Base-by-base conservation (phyloP, 768 basidiomycete genomes). In the Tubosaeta sp. region DNA sequence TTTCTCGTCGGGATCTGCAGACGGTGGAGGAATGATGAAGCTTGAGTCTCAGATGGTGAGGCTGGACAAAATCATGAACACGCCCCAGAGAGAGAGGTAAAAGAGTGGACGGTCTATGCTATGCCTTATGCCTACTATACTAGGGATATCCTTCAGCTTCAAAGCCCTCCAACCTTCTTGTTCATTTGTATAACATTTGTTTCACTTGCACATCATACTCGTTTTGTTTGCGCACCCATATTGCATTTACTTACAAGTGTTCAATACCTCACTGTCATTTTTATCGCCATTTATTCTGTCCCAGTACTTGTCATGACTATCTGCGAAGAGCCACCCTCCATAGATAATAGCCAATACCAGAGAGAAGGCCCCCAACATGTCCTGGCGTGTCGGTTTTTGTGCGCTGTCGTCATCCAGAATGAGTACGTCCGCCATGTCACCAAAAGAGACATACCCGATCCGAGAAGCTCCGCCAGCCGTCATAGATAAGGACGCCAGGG, bases 21-120 rank as follows among this genome's bases (percentile, higher is more conserved):
- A 62, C 0, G 49, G 46, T 6, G 71, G 71, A 14, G 80, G 86
- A 29, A 76, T 87, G 63, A 82, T 85, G 46, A 86, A 81, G 60
- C 74, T 92, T 54, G 83, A 87, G 72, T 85, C 84, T 58, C 90
- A 91, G 71, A 87, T 93, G 74, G 77, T 81, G 54, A 78, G 90
- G 57, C 74, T 93, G 59, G 90, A 91, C 67, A 84, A 81, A 50
- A 78, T 88, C 49, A 88, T 84, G 58, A 87, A 84, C 59, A 88
- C 88, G 6, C 89, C 89, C 27, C 77, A 80, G 53, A 78, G 57
- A 47, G 52, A 50, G 13, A 65, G 54, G 38, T 46, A 55, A 34
- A 42, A 48, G n/a, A 55, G 51, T 27, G 60, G 50, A 52, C 56
- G 48, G 19, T 19, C 7, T 6, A 8, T 43, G 34, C 6, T 29